These are phyloP conservation scores for Trichoderma pleuroti DNA, from an alignment of 2,329 filamentous ascomycete species.

Conservation along the genomic window DNA sequence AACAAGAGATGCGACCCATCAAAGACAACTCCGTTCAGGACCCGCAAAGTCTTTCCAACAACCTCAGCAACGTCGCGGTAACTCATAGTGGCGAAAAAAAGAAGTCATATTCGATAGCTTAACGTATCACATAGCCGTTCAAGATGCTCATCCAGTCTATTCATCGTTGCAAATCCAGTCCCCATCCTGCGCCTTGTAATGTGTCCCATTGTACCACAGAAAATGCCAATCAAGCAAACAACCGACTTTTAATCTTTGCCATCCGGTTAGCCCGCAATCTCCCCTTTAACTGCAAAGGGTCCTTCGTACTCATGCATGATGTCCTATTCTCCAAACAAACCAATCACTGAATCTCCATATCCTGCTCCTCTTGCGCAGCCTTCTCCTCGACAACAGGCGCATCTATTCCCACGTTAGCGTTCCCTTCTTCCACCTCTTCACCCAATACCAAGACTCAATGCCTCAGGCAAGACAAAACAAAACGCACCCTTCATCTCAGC, in stretches of 20 bases:
- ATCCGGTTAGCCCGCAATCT: not conserved
- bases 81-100: not conserved
- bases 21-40: not conserved
- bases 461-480: not conserved
- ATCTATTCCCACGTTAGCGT: constrained; percentile 21
- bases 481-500: constrained; percentile 46
- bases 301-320: not conserved
- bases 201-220: constrained; percentile 10
- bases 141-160: not conserved
- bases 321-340: not conserved
- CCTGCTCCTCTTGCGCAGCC: constrained; percentile 21
- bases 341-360: constrained; percentile 24
- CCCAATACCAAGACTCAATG: not conserved
- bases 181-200: constrained; percentile 10
- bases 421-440: not conserved
- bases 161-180: not conserved
- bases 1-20: not conserved
- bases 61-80: not conserved
- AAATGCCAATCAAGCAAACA: constrained; percentile 8
- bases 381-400: constrained; percentile 17
- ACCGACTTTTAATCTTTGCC: not conserved
- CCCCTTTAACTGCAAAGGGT: not conserved
- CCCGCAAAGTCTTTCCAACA: not conserved
- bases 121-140: not conserved
- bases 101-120: not conserved